Percentiles rank a stretch among this genome's conserved stretches.
phyloP scores from a whole-genome alignment of 78 protist genomes.

The Dictyostelium capitatum region DNA sequence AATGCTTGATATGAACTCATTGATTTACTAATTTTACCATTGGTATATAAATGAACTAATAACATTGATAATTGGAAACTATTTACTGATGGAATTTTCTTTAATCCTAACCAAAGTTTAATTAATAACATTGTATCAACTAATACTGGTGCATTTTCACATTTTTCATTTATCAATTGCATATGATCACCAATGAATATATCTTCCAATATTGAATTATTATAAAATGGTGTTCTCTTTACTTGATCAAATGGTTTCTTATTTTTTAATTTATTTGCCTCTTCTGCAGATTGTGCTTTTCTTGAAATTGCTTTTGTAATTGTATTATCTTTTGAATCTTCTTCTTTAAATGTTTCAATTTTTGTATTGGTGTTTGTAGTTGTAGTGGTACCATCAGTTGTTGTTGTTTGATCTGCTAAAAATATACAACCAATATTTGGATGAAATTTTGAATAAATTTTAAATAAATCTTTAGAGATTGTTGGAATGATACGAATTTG shows the following conservation, averaged over 20 bases:
- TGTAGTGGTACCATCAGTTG: background rate
- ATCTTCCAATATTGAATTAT: constrained; percentile 74
- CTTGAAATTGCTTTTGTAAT: background rate
- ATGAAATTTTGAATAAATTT: constrained; percentile 30
- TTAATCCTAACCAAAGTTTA: constrained; percentile 49
- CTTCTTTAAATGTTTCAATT: constrained; percentile 44
- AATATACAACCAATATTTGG: constrained; percentile 55
- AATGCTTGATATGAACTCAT: constrained; percentile 81
- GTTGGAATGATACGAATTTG: constrained; percentile 50
- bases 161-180: constrained; percentile 42
- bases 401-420: background rate
- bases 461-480: constrained; percentile 4
- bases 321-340: constrained; percentile 8
- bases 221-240: constrained; percentile 65
- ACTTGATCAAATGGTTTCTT: constrained; percentile 23
- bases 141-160: constrained; percentile 69
- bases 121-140: constrained; percentile 47
- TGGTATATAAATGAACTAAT: constrained; percentile 36
- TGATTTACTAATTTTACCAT: constrained; percentile 39
- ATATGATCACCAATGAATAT: constrained; percentile 46
- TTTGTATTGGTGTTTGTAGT: background rate
- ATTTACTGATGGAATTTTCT: constrained; percentile 42
- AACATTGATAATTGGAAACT: constrained; percentile 77
- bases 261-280: background rate
- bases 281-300: background rate